A percentile compares a stretch with the other conserved stretches of the same genome.
Evolutionary conservation across 305 asterid species (phyloP).

Genomic region (Andrographis paniculata): DNA sequence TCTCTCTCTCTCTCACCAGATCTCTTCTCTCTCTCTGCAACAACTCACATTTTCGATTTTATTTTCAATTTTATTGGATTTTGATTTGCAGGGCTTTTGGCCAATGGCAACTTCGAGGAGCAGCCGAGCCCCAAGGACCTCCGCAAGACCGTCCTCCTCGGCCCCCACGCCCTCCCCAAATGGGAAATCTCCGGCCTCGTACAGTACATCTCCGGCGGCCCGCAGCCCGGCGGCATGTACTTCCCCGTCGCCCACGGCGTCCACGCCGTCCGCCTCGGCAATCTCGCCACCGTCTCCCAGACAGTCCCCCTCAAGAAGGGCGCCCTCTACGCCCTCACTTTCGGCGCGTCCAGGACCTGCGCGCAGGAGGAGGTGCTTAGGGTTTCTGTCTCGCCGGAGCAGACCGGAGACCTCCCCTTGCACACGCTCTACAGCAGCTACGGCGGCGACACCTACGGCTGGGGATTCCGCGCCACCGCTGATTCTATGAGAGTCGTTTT

Average conservation of each 20-base stretch:
- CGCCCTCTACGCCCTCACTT: constrained; percentile 66
- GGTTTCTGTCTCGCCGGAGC: constrained; percentile 51
- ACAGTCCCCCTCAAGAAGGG: constrained; percentile 52
- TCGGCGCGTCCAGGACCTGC: constrained; percentile 80
- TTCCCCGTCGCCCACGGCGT: constrained; percentile 63
- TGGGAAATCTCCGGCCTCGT: constrained; percentile 77
- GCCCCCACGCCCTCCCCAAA: constrained; percentile 54
- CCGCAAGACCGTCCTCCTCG: constrained; percentile 48
- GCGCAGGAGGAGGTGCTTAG: constrained; percentile 71
- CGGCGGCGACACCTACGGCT: constrained; percentile 79
- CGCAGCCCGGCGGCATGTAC: constrained; percentile 87
- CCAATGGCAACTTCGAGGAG: constrained; percentile 84
- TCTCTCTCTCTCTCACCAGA: too few species aligned
- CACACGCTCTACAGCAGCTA: constrained; percentile 72
- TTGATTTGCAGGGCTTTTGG: constrained; percentile 72
- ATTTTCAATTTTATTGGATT: too few species aligned
- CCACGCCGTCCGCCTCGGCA: constrained; percentile 84
- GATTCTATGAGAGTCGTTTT: constrained; percentile 37
- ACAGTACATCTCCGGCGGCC: constrained; percentile 80
- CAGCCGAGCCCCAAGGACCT: constrained; percentile 41
- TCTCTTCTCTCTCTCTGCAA: too few species aligned
- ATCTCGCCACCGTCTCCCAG: constrained; percentile 74
- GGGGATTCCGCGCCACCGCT: constrained; percentile 61
- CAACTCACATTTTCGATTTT: too few species aligned
- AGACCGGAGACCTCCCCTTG: constrained; percentile 67